Evolutionary conservation across 495 filamentous ascomycete genomes (phyloP), one percentile per base, ranked within the genome.

Genomic region (Lasiosphaeris hirsuta): DNA sequence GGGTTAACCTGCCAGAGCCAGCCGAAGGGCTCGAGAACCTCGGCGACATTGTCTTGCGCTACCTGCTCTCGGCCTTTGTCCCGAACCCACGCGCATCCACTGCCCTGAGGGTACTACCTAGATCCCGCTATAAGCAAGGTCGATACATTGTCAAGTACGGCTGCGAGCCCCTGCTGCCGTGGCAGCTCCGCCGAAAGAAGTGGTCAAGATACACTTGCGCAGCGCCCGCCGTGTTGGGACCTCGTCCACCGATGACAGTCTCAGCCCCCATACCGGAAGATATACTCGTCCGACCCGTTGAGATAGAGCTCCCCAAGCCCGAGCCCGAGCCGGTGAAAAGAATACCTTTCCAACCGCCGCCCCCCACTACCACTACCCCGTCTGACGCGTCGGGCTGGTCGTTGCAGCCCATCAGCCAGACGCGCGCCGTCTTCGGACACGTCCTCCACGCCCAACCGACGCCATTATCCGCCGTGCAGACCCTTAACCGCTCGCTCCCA

Each of bases 361-460:
- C 3, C 35, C 41, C 8, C 38, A 54, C 30, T n/a, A n/a, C n/a
- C n/a, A n/a, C n/a, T n/a, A 33, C 34, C 48, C 54, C 39, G 10
- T 11, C 1, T 43, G 45, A 35, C 38, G 37, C 10, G 44, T 59
- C 14, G 10, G 54, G 51, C 43, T 78, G 75, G 75, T 64, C 69
- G 7, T n/a, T 49, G 0, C 15, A 53, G 15, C 37, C 49, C 11
- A 37, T 38, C 9, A 71, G 64, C 33, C 62, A 67, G 17, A 78
- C 76, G 0, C 54, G 40, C 41, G 75, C 71, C 10, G 42, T 66
- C 14, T 80, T 78, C 45, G 77, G 77, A 49, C 71, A 74, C 41
- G 51, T 78, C 19, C 58, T 78, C 3, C 74, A 75, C 43, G 43
- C 65, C 4, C 54, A 43, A 1, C 58, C 63, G 45, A n/a, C 15